A percentile compares a stretch with the other conserved stretches of the same genome.
phyloP scores from a whole-genome alignment of 2,329 filamentous ascomycete species.

The Fusarium clavum region DNA sequence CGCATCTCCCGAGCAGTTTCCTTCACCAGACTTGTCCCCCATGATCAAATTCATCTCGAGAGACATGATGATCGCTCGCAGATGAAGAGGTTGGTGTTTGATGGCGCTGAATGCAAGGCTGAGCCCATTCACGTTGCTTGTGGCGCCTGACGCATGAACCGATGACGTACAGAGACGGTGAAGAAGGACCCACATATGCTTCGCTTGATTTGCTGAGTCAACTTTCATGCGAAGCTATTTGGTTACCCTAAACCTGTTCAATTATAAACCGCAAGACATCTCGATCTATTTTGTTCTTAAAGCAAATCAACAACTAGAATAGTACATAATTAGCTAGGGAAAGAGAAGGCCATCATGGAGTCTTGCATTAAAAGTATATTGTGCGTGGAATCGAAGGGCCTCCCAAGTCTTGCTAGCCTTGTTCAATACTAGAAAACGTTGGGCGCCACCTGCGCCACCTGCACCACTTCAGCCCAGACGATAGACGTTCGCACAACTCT shows the following conservation, averaged over 20 bases:
- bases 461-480: fast-evolving
- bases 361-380: not conserved
- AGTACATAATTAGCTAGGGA: not conserved
- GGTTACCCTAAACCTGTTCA: not conserved
- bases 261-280: not conserved
- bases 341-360: not conserved
- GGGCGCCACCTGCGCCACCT: not conserved
- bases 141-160: slow-evolving; percentile 28
- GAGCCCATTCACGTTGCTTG: slow-evolving; percentile 22
- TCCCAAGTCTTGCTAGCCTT: not conserved
- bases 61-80: slow-evolving; percentile 7
- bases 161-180: slow-evolving; percentile 34
- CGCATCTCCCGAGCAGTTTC: slow-evolving; percentile 16
- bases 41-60: slow-evolving; percentile 12
- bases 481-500: not conserved
- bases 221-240: not conserved
- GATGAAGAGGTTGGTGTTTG: slow-evolving; percentile 11
- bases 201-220: slow-evolving; percentile 9
- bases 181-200: slow-evolving; percentile 27
- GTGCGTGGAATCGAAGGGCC: not conserved
- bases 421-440: not conserved
- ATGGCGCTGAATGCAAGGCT: slow-evolving; percentile 36
- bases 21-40: not conserved
- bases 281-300: not conserved
- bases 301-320: not conserved